Percentiles rank a stretch among this genome's conserved stretches.
These are phyloP conservation scores for Paramarasmius palmivorus DNA, from an alignment of 1,284 basidiomycete genomes.

Conservation along the genomic window DNA sequence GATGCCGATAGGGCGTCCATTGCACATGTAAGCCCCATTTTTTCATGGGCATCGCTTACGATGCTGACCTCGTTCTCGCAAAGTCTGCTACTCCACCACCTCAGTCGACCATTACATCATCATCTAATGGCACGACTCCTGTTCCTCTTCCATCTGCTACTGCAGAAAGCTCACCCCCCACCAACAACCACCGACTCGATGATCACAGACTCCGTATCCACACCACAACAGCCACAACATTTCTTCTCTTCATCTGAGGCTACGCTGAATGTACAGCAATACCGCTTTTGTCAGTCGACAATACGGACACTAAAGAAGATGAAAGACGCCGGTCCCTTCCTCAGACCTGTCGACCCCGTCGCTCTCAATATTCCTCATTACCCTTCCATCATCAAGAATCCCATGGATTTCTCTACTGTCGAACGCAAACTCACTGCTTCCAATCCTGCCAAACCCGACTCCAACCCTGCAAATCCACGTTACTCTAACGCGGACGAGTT, in stretches of 20 bases:
- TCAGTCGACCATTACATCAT: slow-evolving; percentile 34
- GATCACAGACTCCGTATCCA: neutral
- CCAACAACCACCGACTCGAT: slow-evolving; percentile 6
- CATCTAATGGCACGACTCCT: slow-evolving; percentile 35
- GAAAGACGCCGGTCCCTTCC: slow-evolving; percentile 83
- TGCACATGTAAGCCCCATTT: slow-evolving; percentile 60
- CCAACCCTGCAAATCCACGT: slow-evolving; percentile 67
- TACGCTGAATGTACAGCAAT: slow-evolving; percentile 64
- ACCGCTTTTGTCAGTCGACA: slow-evolving; percentile 80
- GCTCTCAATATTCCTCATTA: slow-evolving; percentile 93
- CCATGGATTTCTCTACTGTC: slow-evolving; percentile 96
- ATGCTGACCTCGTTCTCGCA: slow-evolving; percentile 51
- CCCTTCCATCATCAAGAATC: slow-evolving; percentile 80
- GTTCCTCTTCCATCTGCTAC: slow-evolving; percentile 34
- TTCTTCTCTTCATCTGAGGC: slow-evolving; percentile 31
- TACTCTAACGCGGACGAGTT: slow-evolving; percentile 81
- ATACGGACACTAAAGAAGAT: slow-evolving; percentile 86
- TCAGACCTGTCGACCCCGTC: slow-evolving; percentile 89
- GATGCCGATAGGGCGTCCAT: slow-evolving; percentile 54
- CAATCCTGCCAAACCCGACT: slow-evolving; percentile 76
- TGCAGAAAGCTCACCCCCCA: slow-evolving; percentile 23
- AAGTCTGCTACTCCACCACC: slow-evolving; percentile 74
- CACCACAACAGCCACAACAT: slow-evolving; percentile 17
- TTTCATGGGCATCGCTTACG: slow-evolving; percentile 46
- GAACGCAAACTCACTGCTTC: slow-evolving; percentile 85